Conservation (phyloP, 495 filamentous ascomycete genomes). For the Xylaria venustula region DNA sequence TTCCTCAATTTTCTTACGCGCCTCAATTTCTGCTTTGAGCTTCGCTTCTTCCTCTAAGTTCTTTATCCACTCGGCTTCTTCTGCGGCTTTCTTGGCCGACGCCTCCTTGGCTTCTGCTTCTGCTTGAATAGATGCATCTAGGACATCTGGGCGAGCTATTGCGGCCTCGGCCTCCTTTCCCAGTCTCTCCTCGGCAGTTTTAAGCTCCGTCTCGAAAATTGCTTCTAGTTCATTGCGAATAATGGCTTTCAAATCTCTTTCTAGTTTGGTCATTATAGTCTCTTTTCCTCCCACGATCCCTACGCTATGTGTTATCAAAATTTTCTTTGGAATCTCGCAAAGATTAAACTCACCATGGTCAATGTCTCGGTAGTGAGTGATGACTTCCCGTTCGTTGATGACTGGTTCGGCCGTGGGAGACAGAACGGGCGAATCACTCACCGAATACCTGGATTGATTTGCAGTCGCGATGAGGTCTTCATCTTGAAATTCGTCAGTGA, state of each 20-base stretch:
- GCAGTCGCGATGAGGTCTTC: neutral
- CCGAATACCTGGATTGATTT: no score
- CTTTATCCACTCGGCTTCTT: slow-evolving; percentile 48
- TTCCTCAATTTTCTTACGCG: slow-evolving; percentile 31
- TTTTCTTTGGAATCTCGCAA: no score
- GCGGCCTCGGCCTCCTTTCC: slow-evolving; percentile 50
- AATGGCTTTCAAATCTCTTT: no score
- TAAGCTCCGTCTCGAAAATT: slow-evolving; percentile 10
- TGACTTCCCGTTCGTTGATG: no score
- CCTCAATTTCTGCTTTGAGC: slow-evolving; percentile 29
- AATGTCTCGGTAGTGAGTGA: no score
- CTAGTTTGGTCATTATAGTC: no score
- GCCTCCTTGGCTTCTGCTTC: slow-evolving; percentile 41
- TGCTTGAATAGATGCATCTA: slow-evolving; percentile 39
- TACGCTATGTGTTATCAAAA: no score
- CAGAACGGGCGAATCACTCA: no score
- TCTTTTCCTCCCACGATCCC: no score
- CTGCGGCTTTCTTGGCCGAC: slow-evolving; percentile 41
- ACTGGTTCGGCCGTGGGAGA: no score
- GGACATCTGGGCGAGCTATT: slow-evolving; percentile 34
- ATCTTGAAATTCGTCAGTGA: neutral
- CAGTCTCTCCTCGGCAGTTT: slow-evolving; percentile 52
- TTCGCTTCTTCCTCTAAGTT: slow-evolving; percentile 35
- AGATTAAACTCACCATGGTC: no score
- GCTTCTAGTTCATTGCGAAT: no score